Percentiles rank a stretch among this genome's conserved stretches.
phyloP scores from a whole-genome alignment of 768 basidiomycete genomes.

The Mycena pura region DNA sequence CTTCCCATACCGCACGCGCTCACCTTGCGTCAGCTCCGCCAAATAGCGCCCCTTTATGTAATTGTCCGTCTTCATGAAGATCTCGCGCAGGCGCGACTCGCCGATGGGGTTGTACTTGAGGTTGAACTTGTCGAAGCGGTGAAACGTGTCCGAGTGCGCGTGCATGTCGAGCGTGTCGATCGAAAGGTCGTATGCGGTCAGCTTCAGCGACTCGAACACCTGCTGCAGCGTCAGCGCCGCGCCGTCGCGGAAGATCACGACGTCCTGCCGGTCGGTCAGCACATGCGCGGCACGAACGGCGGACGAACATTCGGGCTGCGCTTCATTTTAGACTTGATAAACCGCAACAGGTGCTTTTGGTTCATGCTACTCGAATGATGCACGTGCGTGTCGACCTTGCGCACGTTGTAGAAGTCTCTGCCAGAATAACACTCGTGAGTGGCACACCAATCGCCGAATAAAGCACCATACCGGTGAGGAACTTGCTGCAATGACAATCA shows the following conservation, averaged over 20 bases:
- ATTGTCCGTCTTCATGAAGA: slow-evolving; percentile 98
- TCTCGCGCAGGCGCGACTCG: slow-evolving; percentile 92
- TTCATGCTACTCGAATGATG: slow-evolving; percentile 99
- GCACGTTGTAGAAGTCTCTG: slow-evolving; percentile 97
- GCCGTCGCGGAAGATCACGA: slow-evolving; percentile 95
- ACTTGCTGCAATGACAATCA: slow-evolving; percentile 57
- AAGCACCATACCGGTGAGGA: slow-evolving; percentile 79
- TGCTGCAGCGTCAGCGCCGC: slow-evolving; percentile 86
- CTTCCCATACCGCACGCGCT: neutral
- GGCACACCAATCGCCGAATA: too few relatives aligned
- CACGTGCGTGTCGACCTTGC: slow-evolving; percentile 99
- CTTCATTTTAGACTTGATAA: slow-evolving; percentile 99
- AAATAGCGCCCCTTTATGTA: slow-evolving; percentile 90
- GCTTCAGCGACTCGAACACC: slow-evolving; percentile 95
- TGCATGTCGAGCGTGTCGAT: slow-evolving; percentile 99
- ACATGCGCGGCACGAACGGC: neutral
- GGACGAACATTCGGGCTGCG: slow-evolving; percentile 73
- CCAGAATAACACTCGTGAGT: neutral
- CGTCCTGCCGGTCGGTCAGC: slow-evolving; percentile 61
- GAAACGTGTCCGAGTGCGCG: slow-evolving; percentile 97
- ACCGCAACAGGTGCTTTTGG: slow-evolving; percentile 96
- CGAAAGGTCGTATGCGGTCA: slow-evolving; percentile 96
- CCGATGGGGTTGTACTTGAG: slow-evolving; percentile 97
- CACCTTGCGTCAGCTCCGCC: slow-evolving; percentile 92
- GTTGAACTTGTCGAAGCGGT: slow-evolving; percentile 98